phyloP scores from a whole-genome alignment of 176 grass and related monocot genomes.

The Pontederia crassipes region DNA sequence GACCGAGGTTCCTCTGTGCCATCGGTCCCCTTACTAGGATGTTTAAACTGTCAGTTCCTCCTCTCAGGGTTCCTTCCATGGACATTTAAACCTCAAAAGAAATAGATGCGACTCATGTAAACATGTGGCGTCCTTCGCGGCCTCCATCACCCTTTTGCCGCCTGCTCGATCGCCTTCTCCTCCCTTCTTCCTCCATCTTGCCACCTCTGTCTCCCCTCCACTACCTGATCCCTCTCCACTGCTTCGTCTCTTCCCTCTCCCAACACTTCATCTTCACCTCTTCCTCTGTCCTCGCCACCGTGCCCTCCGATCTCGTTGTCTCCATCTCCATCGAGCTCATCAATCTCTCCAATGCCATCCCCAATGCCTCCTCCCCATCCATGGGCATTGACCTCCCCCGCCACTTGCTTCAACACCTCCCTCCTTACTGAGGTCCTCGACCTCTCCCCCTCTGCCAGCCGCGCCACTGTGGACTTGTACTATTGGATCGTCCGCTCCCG shows the following conservation, averaged over 20 bases:
- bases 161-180: background rate
- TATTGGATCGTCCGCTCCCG: constrained; percentile 57
- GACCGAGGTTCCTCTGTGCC: too few species aligned
- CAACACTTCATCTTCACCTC: constrained; percentile 13
- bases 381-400: constrained; percentile 35
- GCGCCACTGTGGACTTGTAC: constrained; percentile 58
- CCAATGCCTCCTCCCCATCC: constrained; percentile 25
- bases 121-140: constrained; percentile 1
- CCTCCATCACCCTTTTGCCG: background rate
- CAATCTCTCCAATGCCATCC: constrained; percentile 30
- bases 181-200: background rate
- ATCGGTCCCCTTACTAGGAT: too few species aligned
- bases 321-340: constrained; percentile 57
- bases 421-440: constrained; percentile 59
- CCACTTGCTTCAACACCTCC: constrained; percentile 60
- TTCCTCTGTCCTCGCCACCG: background rate
- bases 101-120: too few species aligned
- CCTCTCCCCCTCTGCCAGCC: constrained; percentile 43
- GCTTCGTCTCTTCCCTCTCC: background rate
- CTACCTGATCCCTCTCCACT: background rate
- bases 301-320: constrained; percentile 9
- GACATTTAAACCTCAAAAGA: too few species aligned
- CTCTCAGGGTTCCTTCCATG: too few species aligned
- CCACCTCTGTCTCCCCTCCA: constrained; percentile 15
- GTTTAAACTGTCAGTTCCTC: too few species aligned